These are phyloP conservation scores for Fusarium mexicanum DNA, from an alignment of 2,329 filamentous ascomycete genomes.

Conservation along the genomic window DNA sequence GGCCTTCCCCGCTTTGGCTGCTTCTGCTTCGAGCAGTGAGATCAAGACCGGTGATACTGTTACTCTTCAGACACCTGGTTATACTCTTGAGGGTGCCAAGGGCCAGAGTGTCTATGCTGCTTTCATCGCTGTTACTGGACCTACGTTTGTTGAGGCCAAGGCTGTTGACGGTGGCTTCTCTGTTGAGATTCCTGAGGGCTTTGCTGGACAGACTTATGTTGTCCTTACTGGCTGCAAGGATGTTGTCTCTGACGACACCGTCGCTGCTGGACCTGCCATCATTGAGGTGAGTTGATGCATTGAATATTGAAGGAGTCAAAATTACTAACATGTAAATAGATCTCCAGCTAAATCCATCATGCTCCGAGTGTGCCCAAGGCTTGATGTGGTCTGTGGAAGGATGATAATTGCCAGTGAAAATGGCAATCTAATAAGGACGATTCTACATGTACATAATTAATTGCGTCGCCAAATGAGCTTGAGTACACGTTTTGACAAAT, in stretches of 20 bases:
- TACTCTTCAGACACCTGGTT: conserved; percentile 41
- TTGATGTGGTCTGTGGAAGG: rapidly evolving
- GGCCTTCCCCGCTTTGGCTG: conserved; percentile 63
- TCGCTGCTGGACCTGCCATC: conserved; percentile 51
- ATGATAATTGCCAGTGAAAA: neutral
- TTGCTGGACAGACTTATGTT: conserved; percentile 53
- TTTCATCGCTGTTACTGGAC: conserved; percentile 46
- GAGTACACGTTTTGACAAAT: neutral
- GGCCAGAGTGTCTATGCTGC: conserved; percentile 45
- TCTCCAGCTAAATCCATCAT: conserved; percentile 33
- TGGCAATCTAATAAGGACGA: neutral
- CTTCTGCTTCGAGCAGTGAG: conserved; percentile 40
- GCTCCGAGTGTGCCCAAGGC: too few relatives aligned
- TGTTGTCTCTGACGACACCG: conserved; percentile 49
- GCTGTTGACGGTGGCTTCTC: conserved; percentile 38
- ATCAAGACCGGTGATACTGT: conserved; percentile 41
- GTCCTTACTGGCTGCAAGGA: conserved; percentile 51
- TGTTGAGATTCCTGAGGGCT: conserved; percentile 41
- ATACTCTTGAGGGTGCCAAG: conserved; percentile 39
- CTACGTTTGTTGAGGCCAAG: conserved; percentile 33
- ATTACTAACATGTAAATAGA: neutral
- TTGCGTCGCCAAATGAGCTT: neutral
- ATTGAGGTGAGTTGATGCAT: conserved; percentile 36
- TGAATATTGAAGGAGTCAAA: rapidly evolving
- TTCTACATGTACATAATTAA: neutral